These are phyloP conservation scores for Cairneyella variabilis DNA, from an alignment of 495 filamentous ascomycete species.

Conservation along the genomic window DNA sequence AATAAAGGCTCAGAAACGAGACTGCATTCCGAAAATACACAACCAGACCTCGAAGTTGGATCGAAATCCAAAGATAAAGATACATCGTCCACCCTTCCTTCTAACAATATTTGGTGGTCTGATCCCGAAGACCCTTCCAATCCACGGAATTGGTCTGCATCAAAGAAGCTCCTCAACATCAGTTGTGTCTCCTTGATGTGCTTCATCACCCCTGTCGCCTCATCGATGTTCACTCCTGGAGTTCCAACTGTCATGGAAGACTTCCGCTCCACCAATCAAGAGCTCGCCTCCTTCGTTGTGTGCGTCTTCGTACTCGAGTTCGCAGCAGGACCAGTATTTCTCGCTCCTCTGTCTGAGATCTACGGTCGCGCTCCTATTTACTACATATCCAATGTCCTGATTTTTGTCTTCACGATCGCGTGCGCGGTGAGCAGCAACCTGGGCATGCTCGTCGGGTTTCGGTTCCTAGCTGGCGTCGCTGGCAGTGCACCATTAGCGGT, in stretches of 20 bases:
- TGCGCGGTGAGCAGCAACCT: conserved; percentile 52
- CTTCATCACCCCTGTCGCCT: conserved; percentile 49
- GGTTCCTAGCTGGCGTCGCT: conserved; percentile 52
- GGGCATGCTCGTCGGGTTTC: conserved; percentile 50
- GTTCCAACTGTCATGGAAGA: conserved; percentile 52
- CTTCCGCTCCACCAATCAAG: conserved; percentile 51
- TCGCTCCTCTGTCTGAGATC: conserved; percentile 61
- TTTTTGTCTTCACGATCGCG: conserved; percentile 53
- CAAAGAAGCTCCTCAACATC: conserved; percentile 40
- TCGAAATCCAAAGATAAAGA: too few relatives aligned
- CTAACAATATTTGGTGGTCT: neutral
- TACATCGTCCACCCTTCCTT: too few relatives aligned
- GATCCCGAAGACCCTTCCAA: conserved; percentile 28
- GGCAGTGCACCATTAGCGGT: conserved; percentile 49
- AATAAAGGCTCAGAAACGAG: too few relatives aligned
- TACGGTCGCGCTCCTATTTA: conserved; percentile 57
- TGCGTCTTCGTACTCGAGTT: conserved; percentile 76
- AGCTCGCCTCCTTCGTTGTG: conserved; percentile 56
- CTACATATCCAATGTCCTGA: conserved; percentile 45
- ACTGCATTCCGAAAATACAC: too few relatives aligned
- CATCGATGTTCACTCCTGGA: conserved; percentile 25
- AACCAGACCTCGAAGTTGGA: too few relatives aligned
- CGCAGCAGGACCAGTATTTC: conserved; percentile 53
- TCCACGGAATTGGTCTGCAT: conserved; percentile 38
- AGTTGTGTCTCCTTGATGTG: conserved; percentile 52